Evolutionary conservation across 2,329 filamentous ascomycete species (phyloP), one percentile per base, ranked within the genome.

Genomic region (Sporothrix protearum): DNA sequence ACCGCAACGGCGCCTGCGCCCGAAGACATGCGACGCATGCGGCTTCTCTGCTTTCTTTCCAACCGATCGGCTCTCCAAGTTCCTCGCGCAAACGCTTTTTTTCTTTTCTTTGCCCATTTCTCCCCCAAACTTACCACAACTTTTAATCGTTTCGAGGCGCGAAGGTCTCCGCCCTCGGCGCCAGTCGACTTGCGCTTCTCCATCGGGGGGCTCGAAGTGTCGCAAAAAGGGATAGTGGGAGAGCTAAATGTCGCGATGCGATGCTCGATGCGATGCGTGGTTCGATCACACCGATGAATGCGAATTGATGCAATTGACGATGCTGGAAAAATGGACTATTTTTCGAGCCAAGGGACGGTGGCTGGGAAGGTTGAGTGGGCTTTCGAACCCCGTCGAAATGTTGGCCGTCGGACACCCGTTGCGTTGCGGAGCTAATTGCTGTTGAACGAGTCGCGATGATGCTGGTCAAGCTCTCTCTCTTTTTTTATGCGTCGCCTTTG

Each of bases 91-190:
- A 19, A 39, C 51, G 30, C n/a, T 19, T 59, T 57, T 45, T 7
- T 5, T 68, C 25, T 30, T 12, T 19, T 36, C 4, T 36, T 36
- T 36, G 33, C 59, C 12, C 42, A 30, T 19, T 8, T 14, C 28
- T 4, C 2, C 19, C 10, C n/a, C 42, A 6, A 61, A 73, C 81
- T 78, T 80, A 85, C 86, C 78, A 70, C 66, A 10, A 80, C 81
- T 78, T 83, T 88, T 79, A 85, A 85, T 76, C 86, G 83, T 81
- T 89, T 89, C 7, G 83, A 80, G 71, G 83, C 83, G 77, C 86
- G 85, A 76, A 71, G n/a, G 47, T 88, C 85, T 69, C 85, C 83
- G 71, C 80, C 79, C 72, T 87, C 85, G 63, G 80, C 80, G 68
- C 73, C 73, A 49, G n/a, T 71, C 9, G 74, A 74, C 53, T 75